Conservation (phyloP, 176 grass and related monocot genomes). For the Luzula sylvatica region DNA sequence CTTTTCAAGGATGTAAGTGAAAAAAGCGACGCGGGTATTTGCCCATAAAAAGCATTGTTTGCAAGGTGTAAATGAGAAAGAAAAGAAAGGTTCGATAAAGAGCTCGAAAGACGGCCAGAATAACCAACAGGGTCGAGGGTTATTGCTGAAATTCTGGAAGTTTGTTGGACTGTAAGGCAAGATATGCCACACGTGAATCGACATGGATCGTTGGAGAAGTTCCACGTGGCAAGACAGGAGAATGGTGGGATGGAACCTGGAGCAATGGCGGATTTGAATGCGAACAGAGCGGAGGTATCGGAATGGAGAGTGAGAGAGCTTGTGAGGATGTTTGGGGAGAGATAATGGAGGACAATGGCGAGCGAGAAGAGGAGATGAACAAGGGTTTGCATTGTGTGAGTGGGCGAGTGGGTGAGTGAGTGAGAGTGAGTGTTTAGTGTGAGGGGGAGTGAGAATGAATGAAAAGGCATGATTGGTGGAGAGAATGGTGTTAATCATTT, state of each 20-base stretch:
- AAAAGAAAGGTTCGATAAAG: constrained; percentile 8
- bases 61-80: constrained; percentile 12
- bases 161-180: background rate
- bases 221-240: constrained; percentile 16
- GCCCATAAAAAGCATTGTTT: constrained; percentile 1
- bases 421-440: background rate
- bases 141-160: background rate
- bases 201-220: constrained; percentile 9
- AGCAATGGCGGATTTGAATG: constrained; percentile 12
- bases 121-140: constrained; percentile 14
- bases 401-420: background rate
- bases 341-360: background rate
- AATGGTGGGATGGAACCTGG: background rate
- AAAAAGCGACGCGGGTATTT: background rate
- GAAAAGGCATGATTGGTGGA: background rate
- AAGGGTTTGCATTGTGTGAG: background rate
- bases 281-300: background rate
- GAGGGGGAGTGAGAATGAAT: background rate
- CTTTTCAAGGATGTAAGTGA: constrained; percentile 12
- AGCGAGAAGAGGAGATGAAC: background rate
- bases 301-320: background rate
- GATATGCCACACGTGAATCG: constrained; percentile 16
- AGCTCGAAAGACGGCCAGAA: background rate
- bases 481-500: background rate
- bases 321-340: background rate